phyloP scores from a whole-genome alignment of 352 stramenopile genomes.

The Blastocystis sp. region DNA sequence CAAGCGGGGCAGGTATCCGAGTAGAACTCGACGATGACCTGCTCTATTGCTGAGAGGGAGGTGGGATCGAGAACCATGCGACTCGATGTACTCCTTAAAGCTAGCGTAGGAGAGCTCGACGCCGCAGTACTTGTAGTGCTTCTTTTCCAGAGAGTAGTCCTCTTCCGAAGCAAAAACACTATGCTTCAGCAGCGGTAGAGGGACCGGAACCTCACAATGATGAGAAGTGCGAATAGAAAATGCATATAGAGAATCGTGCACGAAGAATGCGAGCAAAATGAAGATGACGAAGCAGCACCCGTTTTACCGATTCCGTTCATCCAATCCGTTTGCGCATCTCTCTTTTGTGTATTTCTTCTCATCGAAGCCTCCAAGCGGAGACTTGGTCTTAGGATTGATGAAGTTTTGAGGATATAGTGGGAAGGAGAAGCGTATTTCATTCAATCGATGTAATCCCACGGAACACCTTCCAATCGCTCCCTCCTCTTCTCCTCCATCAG shows the following conservation, averaged over 20 bases:
- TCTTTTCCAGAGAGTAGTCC: constrained; percentile 63
- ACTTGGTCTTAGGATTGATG: too few relatives aligned
- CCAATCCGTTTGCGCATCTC: constrained; percentile 22
- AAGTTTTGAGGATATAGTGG: too few relatives aligned
- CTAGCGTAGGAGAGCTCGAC: constrained; percentile 59
- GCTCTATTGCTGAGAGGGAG: constrained; percentile 8
- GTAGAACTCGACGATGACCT: constrained; percentile 68
- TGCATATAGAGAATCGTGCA: constrained; percentile 33
- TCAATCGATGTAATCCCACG: neutral
- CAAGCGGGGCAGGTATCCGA: constrained; percentile 65
- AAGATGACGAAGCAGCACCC: constrained; percentile 30
- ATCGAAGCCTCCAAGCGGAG: too few relatives aligned
- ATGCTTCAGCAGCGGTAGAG: neutral
- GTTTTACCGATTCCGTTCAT: neutral
- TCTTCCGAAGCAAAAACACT: constrained; percentile 60
- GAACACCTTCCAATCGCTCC: neutral
- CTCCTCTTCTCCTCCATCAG: neutral
- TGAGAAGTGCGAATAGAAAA: constrained; percentile 2
- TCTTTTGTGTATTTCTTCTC: neutral
- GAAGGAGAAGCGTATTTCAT: neutral
- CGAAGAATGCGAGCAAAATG: neutral
- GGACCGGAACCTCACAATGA: constrained; percentile 36
- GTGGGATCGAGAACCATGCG: constrained; percentile 4
- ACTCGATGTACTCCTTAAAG: constrained; percentile 64
- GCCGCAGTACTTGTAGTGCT: constrained; percentile 63